Percentiles rank a stretch among this genome's conserved stretches.
Evolutionary conservation across 2,329 filamentous ascomycete genomes (phyloP).

Genomic region (Alternaria panax): DNA sequence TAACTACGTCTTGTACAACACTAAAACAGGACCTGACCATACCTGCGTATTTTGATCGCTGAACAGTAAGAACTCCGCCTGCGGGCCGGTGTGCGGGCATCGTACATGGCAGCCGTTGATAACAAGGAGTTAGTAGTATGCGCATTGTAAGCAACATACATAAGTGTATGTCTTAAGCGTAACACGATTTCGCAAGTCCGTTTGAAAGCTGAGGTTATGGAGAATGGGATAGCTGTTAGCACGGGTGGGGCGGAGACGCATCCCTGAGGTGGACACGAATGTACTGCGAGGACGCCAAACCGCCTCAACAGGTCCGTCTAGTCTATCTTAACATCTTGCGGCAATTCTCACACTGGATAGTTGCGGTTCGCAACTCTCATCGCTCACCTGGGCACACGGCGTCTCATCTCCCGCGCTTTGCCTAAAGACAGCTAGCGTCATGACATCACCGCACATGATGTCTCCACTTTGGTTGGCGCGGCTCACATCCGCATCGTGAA

Average conservation of each 20-base stretch:
- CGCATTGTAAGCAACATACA: background rate
- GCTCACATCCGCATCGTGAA: slow-evolving; percentile 18
- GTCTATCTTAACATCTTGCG: background rate
- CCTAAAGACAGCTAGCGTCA: slow-evolving; percentile 1
- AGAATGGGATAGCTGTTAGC: background rate
- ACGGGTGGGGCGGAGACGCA: background rate
- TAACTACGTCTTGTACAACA: background rate
- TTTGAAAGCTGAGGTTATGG: background rate
- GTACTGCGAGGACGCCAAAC: background rate
- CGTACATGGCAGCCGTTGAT: slow-evolving; percentile 1
- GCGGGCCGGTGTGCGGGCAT: background rate
- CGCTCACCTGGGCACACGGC: background rate
- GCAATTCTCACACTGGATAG: background rate
- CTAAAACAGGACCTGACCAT: slow-evolving; percentile 52
- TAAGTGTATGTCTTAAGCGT: background rate
- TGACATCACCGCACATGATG: slow-evolving; percentile 16
- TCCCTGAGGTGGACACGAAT: background rate
- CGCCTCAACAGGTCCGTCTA: background rate
- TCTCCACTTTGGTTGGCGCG: slow-evolving; percentile 6
- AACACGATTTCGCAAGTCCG: background rate
- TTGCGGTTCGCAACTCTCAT: background rate
- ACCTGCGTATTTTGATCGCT: background rate
- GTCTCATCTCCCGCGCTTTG: slow-evolving; percentile 3
- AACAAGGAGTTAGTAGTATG: background rate
- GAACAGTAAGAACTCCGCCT: background rate